A percentile compares a stretch with the other conserved stretches of the same genome.
phyloP scores from a whole-genome alignment of 1,284 basidiomycete genomes.

The Phylloporus sp. region DNA sequence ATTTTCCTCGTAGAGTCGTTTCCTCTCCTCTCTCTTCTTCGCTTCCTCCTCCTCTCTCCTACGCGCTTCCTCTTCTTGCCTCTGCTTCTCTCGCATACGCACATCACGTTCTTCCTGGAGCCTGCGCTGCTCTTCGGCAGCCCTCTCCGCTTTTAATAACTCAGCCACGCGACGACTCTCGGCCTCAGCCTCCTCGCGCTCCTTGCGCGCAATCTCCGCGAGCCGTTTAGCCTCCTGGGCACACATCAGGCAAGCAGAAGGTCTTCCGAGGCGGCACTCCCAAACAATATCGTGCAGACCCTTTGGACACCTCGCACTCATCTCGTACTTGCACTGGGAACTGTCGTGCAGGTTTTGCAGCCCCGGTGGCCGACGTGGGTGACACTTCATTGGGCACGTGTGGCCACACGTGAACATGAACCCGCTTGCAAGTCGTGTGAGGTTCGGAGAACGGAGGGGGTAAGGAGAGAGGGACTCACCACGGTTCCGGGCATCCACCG shows the following conservation, averaged over 20 bases:
- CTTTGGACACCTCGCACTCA: background rate
- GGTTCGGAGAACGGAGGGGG: too few relatives aligned
- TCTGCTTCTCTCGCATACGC: too few relatives aligned
- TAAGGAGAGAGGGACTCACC: conserved; percentile 47
- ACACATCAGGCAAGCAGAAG: background rate
- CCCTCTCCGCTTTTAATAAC: background rate
- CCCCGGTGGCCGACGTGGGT: conserved; percentile 30
- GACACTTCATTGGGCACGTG: conserved; percentile 55
- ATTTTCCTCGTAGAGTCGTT: background rate
- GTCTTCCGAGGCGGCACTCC: background rate
- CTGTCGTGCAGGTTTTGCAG: conserved; percentile 38
- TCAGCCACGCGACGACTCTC: conserved; percentile 3
- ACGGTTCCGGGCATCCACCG: conserved; percentile 60
- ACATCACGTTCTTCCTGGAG: background rate
- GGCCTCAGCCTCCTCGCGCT: background rate
- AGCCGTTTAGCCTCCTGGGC: background rate
- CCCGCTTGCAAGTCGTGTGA: conserved; percentile 5
- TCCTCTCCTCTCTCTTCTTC: background rate
- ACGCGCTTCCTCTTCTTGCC: background rate
- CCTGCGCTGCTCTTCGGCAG: background rate
- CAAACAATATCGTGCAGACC: background rate
- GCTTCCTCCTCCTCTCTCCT: too few relatives aligned
- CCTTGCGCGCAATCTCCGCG: background rate
- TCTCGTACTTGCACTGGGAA: conserved; percentile 31
- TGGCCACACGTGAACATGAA: conserved; percentile 46